Conservation (phyloP, 352 stramenopile genomes). For the Aphanomyces stellatus region DNA sequence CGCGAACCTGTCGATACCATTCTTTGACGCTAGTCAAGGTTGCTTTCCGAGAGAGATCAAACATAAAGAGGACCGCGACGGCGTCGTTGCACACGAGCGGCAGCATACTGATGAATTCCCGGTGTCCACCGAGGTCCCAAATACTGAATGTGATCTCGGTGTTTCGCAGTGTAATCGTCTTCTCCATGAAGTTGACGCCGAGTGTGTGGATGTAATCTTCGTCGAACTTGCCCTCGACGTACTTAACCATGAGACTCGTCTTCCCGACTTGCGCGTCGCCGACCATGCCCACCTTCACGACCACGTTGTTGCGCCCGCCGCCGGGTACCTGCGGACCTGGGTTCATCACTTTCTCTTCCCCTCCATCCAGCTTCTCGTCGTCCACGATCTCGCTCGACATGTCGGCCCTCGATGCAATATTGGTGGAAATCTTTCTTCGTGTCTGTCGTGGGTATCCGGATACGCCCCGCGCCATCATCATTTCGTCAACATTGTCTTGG, state of each 20-base stretch:
- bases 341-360: not conserved
- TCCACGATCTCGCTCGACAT: not conserved
- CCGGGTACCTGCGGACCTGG: not conserved
- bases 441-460: constrained; percentile 1
- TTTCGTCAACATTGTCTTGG: too few relatives aligned
- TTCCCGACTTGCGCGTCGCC: constrained; percentile 92
- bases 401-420: not conserved
- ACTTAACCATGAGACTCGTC: constrained; percentile 95
- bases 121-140: constrained; percentile 90
- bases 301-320: constrained; percentile 73
- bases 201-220: constrained; percentile 95
- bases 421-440: not conserved
- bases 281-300: constrained; percentile 91
- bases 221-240: constrained; percentile 94
- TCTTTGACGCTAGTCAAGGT: constrained; percentile 90
- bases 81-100: constrained; percentile 93
- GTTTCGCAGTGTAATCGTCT: constrained; percentile 90
- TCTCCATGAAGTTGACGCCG: constrained; percentile 95
- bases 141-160: constrained; percentile 95
- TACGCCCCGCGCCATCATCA: not conserved
- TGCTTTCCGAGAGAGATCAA: constrained; percentile 88
- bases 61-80: constrained; percentile 94
- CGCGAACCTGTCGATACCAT: constrained; percentile 87
- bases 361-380: constrained; percentile 7
- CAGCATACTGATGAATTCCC: constrained; percentile 93